Evolutionary conservation across 495 filamentous ascomycete genomes (phyloP).

Genomic region (Aspergillus hancockii): DNA sequence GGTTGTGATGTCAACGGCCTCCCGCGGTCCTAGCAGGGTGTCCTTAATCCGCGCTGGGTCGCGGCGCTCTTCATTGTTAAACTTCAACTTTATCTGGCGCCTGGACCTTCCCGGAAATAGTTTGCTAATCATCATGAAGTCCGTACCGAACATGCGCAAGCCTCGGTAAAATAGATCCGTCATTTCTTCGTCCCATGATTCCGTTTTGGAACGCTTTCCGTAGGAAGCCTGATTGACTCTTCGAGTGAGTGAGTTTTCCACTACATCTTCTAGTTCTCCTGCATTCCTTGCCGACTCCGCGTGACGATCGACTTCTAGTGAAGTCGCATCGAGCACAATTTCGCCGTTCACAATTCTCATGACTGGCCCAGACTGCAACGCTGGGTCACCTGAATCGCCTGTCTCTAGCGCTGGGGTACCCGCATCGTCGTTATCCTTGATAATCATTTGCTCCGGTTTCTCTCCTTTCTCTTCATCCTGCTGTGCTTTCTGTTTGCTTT

Average conservation of each 20-base stretch:
- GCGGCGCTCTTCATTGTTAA: conserved; percentile 86
- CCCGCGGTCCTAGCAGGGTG: conserved; percentile 61
- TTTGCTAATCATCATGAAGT: conserved; percentile 84
- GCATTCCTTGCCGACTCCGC: conserved; percentile 60
- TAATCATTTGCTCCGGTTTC: conserved; percentile 25
- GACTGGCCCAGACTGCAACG: conserved; percentile 46
- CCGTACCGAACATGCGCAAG: conserved; percentile 85
- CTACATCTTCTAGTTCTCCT: conserved; percentile 58
- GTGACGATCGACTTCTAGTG: conserved; percentile 77
- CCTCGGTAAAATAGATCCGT: conserved; percentile 86
- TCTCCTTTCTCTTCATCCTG: conserved; percentile 35
- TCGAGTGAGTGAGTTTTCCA: conserved; percentile 82
- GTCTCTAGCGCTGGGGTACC: conserved; percentile 19
- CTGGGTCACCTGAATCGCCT: conserved; percentile 22
- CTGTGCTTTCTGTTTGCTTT: conserved; percentile 45
- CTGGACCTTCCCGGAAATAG: conserved; percentile 77
- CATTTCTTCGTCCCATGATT: conserved; percentile 73
- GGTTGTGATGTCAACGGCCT: conserved; percentile 63
- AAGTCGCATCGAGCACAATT: conserved; percentile 77
- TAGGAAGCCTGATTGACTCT: conserved; percentile 73
- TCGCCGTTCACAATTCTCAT: conserved; percentile 80
- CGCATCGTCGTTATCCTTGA: conserved; percentile 33
- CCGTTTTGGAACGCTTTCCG: conserved; percentile 67
- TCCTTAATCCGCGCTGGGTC: conserved; percentile 67
- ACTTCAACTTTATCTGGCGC: conserved; percentile 86